Conservation (phyloP, 2,329 filamentous ascomycete species). For the Aspergillus alliaceus region DNA sequence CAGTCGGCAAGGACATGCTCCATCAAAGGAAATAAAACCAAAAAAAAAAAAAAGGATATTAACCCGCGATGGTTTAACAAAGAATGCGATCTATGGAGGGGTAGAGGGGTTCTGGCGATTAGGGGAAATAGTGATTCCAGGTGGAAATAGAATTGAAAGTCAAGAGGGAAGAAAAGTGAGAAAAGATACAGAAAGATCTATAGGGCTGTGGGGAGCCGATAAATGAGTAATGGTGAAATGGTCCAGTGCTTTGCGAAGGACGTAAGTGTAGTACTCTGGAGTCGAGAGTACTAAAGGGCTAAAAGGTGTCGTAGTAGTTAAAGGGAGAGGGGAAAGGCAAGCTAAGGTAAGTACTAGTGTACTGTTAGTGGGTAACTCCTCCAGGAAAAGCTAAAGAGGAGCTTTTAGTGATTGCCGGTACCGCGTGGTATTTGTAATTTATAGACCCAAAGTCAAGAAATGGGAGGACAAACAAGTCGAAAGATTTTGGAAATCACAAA, state of each 20-base stretch:
- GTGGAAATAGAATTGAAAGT: not conserved
- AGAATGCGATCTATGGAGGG: constrained; percentile 1
- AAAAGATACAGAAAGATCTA: constrained; percentile 1
- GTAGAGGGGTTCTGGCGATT: constrained; percentile 1
- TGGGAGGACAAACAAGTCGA: constrained; percentile 11
- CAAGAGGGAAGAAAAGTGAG: not conserved
- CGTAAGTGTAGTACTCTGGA: not conserved
- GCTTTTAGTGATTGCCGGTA: constrained; percentile 1
- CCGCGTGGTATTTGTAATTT: not conserved
- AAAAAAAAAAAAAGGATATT: too few species aligned
- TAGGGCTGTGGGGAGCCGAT: not conserved
- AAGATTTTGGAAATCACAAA: constrained; percentile 12
- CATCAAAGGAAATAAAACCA: not conserved
- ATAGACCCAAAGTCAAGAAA: constrained; percentile 4
- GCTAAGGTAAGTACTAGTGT: not conserved
- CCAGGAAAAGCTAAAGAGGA: constrained; percentile 5
- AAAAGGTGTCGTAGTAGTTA: not conserved
- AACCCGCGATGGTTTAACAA: not conserved
- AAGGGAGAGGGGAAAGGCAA: not conserved
- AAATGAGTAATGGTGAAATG: constrained; percentile 8
- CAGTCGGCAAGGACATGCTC: constrained; percentile 16
- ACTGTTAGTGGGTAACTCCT: not conserved
- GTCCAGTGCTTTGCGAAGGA: constrained; percentile 5
- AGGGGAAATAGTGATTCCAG: not conserved
- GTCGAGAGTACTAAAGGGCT: not conserved